Evolutionary conservation across 192 early-diverging fungal species (phyloP), one percentile per base, ranked within the genome.

Genomic region (Powellomyces hirtus): DNA sequence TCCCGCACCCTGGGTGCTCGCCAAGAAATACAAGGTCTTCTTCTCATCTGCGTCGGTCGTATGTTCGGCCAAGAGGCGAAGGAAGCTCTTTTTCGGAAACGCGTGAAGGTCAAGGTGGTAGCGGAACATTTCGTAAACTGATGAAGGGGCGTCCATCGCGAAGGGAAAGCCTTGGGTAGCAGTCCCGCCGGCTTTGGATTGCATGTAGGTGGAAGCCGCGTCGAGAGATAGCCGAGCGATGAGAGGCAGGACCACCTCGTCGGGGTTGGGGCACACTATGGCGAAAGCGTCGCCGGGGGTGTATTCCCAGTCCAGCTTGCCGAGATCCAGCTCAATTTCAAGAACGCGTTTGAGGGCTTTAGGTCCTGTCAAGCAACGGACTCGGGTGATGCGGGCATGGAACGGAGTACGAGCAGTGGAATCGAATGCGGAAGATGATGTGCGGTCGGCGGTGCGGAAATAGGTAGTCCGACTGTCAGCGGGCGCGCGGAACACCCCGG

Each of bases 201-300:
- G 50, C 11, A 86, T 69, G 27, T 68, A 69, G 33, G 86, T 65
- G 6, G 71, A 75, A 6, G 67, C 68, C 2, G 78, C 71, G 7
- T 67, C 73, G 16, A 90, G 71, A n/a, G 64, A 80, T 14, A 97
- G 68, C 18, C 83, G 66, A 1, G 64, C 75, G 52, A 94, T 65
- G 1, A 95, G 58, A 1, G 83, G 89, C 0, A 80, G 62, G 0
- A 97, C 93, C 46, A 94, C 66, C 0, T 67, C 65, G 35, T 89
- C 83, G 38, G 89, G 79, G 71, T 95, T 95, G n/a, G 94, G 92
- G 0, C 91, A 93, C 45, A 85, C 65, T n/a, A 97, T 74, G 40
- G 91, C 94, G 79, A 99, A 90, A 3, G 94, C 82, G 73, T 94
- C 94, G 18, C 93, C 93, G 20, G 91, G 88, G 4, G 75, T 45